Evolutionary conservation across 768 basidiomycete species (phyloP).

Genomic region (Lactarius hengduanensis): DNA sequence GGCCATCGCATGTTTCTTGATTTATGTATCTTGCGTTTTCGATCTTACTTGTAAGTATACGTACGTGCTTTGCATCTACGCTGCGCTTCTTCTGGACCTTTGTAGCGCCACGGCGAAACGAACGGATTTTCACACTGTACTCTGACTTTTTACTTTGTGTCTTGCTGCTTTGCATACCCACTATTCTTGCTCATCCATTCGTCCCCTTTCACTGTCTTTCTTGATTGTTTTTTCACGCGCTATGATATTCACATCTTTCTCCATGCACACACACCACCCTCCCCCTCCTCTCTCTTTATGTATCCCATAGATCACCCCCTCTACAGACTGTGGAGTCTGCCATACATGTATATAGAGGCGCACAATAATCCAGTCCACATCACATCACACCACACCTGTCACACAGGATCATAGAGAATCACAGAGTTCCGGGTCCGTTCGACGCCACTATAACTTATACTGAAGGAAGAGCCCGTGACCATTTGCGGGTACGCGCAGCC

Average conservation of each 20-base stretch:
- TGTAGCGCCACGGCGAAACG: constrained; percentile 6
- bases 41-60: constrained; percentile 21
- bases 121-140: constrained; percentile 20
- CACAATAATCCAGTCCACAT: constrained; percentile 20
- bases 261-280: constrained; percentile 5
- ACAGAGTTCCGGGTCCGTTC: background rate
- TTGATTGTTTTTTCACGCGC: constrained; percentile 1
- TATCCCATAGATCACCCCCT: constrained; percentile 21
- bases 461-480: constrained; percentile 21
- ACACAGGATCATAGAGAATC: constrained; percentile 4
- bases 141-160: constrained; percentile 3
- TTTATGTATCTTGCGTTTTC: constrained; percentile 11
- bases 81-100: constrained; percentile 8
- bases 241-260: constrained; percentile 14
- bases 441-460: constrained; percentile 10
- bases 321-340: constrained; percentile 7
- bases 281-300: constrained; percentile 2
- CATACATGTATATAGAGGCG: constrained; percentile 24
- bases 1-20: constrained; percentile 13
- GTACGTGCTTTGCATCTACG: constrained; percentile 9
- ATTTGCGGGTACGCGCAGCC: constrained; percentile 12
- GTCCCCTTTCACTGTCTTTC: background rate
- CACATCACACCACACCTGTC: constrained; percentile 4
- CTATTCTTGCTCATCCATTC: constrained; percentile 20
- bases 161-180: constrained; percentile 6